phyloP scores from a whole-genome alignment of 495 filamentous ascomycete genomes.

The Xylaria scruposa region DNA sequence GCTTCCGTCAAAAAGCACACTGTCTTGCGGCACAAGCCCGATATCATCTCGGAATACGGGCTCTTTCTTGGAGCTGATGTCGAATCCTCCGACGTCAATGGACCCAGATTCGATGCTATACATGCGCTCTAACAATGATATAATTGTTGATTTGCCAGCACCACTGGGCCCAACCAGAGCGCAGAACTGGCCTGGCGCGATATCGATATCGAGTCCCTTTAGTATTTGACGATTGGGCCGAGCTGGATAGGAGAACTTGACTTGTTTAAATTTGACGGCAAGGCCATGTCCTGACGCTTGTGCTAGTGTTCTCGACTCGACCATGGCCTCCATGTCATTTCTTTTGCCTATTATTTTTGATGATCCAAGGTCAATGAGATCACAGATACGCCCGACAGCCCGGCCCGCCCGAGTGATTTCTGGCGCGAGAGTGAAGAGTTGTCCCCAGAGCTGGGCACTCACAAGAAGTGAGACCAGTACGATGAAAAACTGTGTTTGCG shows the following conservation, averaged over 20 bases:
- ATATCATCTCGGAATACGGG: constrained; percentile 58
- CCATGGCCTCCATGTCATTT: constrained; percentile 35
- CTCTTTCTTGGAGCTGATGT: constrained; percentile 52
- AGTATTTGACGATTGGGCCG: constrained; percentile 62
- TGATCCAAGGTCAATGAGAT: constrained; percentile 55
- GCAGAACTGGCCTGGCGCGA: constrained; percentile 63
- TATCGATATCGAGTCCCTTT: constrained; percentile 58
- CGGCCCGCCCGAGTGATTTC: constrained; percentile 63
- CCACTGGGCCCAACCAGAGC: constrained; percentile 68
- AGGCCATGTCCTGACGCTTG: constrained; percentile 41
- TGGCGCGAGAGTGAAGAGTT: constrained; percentile 69
- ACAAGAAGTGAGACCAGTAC: constrained; percentile 67
- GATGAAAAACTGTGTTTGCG: constrained; percentile 69
- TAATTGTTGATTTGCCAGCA: constrained; percentile 67
- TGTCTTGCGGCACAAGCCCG: constrained; percentile 63
- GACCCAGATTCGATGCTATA: constrained; percentile 45
- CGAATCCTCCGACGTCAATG: constrained; percentile 50
- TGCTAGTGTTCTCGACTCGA: constrained; percentile 30
- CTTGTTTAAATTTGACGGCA: constrained; percentile 58
- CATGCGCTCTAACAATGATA: constrained; percentile 65
- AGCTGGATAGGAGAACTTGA: constrained; percentile 67
- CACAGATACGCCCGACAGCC: constrained; percentile 55
- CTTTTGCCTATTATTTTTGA: constrained; percentile 30
- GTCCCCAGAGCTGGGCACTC: constrained; percentile 67
- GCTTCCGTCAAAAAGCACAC: constrained; percentile 60